phyloP scores from a whole-genome alignment of 2,329 filamentous ascomycete genomes.

The Colletotrichum musae region DNA sequence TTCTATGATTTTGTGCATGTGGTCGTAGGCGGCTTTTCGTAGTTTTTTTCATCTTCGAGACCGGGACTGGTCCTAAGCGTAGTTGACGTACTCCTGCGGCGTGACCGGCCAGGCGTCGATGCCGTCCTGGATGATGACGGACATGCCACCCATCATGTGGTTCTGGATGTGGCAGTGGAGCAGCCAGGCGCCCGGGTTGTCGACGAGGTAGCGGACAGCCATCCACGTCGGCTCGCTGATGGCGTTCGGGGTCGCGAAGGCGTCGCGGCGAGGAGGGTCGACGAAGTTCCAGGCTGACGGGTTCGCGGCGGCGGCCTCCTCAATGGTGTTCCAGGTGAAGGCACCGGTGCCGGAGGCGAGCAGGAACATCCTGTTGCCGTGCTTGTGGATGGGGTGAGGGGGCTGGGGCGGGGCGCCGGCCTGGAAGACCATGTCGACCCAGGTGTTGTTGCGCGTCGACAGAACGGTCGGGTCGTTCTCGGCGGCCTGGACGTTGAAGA shows the following conservation, averaged over 20 bases:
- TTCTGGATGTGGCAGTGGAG: conserved; percentile 70
- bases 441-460: conserved; percentile 61
- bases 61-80: not conserved
- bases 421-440: conserved; percentile 70
- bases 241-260: conserved; percentile 56
- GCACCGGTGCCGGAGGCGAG: conserved; percentile 66
- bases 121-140: conserved; percentile 65
- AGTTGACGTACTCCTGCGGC: conserved; percentile 54
- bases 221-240: conserved; percentile 57
- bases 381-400: conserved; percentile 75
- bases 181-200: conserved; percentile 68
- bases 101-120: conserved; percentile 59
- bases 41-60: not conserved
- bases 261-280: conserved; percentile 68
- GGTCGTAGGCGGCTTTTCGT: not conserved
- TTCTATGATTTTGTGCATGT: not conserved
- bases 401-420: conserved; percentile 62
- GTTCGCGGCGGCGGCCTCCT: conserved; percentile 62
- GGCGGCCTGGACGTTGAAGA: conserved; percentile 59
- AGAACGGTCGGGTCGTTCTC: conserved; percentile 61
- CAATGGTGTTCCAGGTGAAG: conserved; percentile 68
- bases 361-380: conserved; percentile 72
- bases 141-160: conserved; percentile 70
- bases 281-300: conserved; percentile 70
- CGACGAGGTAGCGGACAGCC: conserved; percentile 66